phyloP scores from a whole-genome alignment of 352 stramenopile genomes.

The Pythium utonaiense region DNA sequence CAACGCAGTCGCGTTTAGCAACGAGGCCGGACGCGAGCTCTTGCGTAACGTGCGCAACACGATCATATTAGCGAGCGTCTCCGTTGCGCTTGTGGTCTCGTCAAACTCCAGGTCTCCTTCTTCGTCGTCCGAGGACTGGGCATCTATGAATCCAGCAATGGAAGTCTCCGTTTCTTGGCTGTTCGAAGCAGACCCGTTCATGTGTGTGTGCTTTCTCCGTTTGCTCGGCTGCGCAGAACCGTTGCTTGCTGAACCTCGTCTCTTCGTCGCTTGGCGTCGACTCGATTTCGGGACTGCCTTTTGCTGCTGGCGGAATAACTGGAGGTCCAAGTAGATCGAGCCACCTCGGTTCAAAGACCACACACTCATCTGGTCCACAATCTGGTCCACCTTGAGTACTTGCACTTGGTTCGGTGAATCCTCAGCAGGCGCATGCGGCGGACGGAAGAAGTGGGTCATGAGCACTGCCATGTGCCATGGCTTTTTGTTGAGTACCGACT shows the following conservation, averaged over 20 bases:
- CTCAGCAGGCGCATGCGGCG: constrained; percentile 68
- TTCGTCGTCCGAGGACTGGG: constrained; percentile 45
- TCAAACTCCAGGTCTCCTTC: constrained; percentile 62
- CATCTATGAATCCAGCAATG: constrained; percentile 29
- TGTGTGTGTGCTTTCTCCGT: constrained; percentile 14
- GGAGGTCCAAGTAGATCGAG: constrained; percentile 83
- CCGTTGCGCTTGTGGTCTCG: constrained; percentile 66
- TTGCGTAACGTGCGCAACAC: constrained; percentile 69
- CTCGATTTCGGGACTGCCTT: constrained; percentile 59
- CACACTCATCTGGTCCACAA: constrained; percentile 86
- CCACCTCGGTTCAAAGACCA: constrained; percentile 81
- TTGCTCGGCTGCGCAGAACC: constrained; percentile 37
- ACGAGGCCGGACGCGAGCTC: constrained; percentile 37
- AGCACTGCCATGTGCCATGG: constrained; percentile 83
- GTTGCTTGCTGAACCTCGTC: constrained; percentile 15
- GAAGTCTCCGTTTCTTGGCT: constrained; percentile 15
- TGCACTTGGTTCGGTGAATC: constrained; percentile 72
- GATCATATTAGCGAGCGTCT: constrained; percentile 76
- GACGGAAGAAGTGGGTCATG: constrained; percentile 80
- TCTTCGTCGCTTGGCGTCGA: constrained; percentile 40
- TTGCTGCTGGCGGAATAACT: constrained; percentile 83
- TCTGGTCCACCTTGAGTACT: constrained; percentile 83
- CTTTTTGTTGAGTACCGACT: constrained; percentile 84
- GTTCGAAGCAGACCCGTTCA: constrained; percentile 11
- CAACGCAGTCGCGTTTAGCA: constrained; percentile 35